Evolutionary conservation across 306 rosid genomes (phyloP).

Genomic region (Quillaja saponaria): DNA sequence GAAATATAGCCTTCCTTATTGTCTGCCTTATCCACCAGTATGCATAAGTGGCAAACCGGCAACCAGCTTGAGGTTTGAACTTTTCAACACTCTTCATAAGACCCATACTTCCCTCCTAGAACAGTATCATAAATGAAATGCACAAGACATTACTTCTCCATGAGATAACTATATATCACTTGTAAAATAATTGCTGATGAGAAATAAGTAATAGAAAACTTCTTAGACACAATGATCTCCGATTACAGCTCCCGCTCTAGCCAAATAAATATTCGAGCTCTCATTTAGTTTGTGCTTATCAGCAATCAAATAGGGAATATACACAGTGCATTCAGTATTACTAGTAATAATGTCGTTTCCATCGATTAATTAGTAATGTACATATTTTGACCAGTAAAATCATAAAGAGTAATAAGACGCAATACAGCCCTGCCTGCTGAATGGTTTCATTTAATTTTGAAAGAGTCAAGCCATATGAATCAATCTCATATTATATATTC

Average conservation of each 20-base stretch:
- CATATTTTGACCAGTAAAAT: too few relatives aligned
- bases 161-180: constrained; percentile 6
- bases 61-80: constrained; percentile 83
- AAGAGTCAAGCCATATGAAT: too few relatives aligned
- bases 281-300: constrained; percentile 2
- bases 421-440: constrained; percentile 9
- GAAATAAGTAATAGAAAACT: constrained; percentile 14
- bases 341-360: constrained; percentile 1
- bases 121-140: constrained; percentile 30
- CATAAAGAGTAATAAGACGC: constrained; percentile 5
- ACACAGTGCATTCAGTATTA: constrained; percentile 10
- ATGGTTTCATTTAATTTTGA: too few relatives aligned
- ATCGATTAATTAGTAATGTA: too few relatives aligned
- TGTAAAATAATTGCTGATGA: constrained; percentile 1
- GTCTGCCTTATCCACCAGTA: constrained; percentile 88
- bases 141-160: constrained; percentile 21
- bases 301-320: constrained; percentile 21
- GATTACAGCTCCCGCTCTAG: constrained; percentile 14
- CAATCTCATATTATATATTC: too few relatives aligned
- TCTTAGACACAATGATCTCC: not conserved
- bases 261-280: constrained; percentile 16
- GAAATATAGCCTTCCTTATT: constrained; percentile 69
- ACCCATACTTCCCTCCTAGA: constrained; percentile 88
- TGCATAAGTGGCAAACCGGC: constrained; percentile 83
- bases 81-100: constrained; percentile 82